A percentile compares a stretch with the other conserved stretches of the same genome.
Evolutionary conservation across 2,329 filamentous ascomycete species (phyloP).

Genomic region (Whalleya microplaca): DNA sequence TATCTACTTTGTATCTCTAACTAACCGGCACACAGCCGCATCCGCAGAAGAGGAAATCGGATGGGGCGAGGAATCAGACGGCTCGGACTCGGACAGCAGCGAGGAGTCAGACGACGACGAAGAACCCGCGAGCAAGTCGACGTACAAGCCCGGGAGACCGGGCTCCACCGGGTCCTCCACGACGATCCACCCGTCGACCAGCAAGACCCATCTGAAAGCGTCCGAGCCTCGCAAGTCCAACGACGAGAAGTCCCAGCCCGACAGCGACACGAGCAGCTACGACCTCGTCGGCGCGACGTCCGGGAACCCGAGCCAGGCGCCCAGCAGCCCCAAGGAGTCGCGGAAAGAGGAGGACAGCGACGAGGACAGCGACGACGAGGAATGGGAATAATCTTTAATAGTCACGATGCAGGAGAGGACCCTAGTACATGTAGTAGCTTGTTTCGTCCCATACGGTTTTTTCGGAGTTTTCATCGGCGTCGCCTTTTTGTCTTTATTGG

Average conservation of each 20-base stretch:
- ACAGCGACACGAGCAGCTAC: constrained; percentile 95
- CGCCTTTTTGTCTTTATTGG: constrained; percentile 21
- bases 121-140: constrained; percentile 39
- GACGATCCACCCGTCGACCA: constrained; percentile 59
- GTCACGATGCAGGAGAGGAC: constrained; percentile 8
- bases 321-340: constrained; percentile 64
- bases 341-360: constrained; percentile 66
- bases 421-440: constrained; percentile 13
- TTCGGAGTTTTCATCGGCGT: constrained; percentile 25
- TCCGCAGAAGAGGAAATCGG: constrained; percentile 72
- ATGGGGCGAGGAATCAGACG: constrained; percentile 70
- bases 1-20: constrained; percentile 31
- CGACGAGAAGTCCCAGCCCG: constrained; percentile 86
- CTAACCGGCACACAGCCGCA: constrained; percentile 56
- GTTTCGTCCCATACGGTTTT: constrained; percentile 15
- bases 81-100: constrained; percentile 42
- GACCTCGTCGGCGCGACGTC: constrained; percentile 84
- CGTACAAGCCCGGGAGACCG: constrained; percentile 44
- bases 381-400: constrained; percentile 38
- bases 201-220: constrained; percentile 58
- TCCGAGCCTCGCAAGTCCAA: constrained; percentile 73
- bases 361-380: constrained; percentile 73
- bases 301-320: constrained; percentile 76
- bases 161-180: constrained; percentile 60
- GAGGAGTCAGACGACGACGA: constrained; percentile 45